Percentiles rank a stretch among this genome's conserved stretches.
Conservation (phyloP, 108 stramenopile species). For the Discostella pseudostelligera region DNA sequence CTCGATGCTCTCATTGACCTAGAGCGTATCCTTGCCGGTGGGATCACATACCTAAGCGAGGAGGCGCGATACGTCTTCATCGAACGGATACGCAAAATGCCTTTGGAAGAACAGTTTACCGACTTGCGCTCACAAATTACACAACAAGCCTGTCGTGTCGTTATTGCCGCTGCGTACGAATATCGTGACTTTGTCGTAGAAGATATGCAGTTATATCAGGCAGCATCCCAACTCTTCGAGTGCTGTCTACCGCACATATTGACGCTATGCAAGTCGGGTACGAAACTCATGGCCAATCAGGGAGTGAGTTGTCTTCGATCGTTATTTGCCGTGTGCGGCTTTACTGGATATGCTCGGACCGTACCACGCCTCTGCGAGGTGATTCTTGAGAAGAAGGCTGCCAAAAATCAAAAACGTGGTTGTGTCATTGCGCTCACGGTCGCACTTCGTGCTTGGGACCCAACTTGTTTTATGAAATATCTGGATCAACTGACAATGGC, state of each 20-base stretch:
- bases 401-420: constrained; percentile 39
- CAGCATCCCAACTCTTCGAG: constrained; percentile 36
- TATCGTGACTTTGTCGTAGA: constrained; percentile 26
- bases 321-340: constrained; percentile 28
- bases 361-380: constrained; percentile 35
- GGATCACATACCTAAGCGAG: constrained; percentile 1
- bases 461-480: constrained; percentile 20
- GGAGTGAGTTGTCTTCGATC: constrained; percentile 37
- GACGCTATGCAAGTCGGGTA: constrained; percentile 34
- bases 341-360: constrained; percentile 23
- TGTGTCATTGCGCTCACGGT: constrained; percentile 36
- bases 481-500: constrained; percentile 33
- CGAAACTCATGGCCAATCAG: constrained; percentile 47
- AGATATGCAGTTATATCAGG: constrained; percentile 21
- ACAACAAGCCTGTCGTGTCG: constrained; percentile 33
- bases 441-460: constrained; percentile 42
- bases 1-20: constrained; percentile 36
- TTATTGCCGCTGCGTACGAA: constrained; percentile 27
- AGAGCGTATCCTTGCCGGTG: constrained; percentile 48
- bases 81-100: constrained; percentile 41
- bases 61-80: constrained; percentile 38
- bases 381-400: constrained; percentile 41
- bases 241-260: constrained; percentile 36
- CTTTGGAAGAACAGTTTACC: constrained; percentile 38
- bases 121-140: constrained; percentile 55